phyloP scores from a whole-genome alignment of 345 rosid species.

The Hibiscus tridactylites region DNA sequence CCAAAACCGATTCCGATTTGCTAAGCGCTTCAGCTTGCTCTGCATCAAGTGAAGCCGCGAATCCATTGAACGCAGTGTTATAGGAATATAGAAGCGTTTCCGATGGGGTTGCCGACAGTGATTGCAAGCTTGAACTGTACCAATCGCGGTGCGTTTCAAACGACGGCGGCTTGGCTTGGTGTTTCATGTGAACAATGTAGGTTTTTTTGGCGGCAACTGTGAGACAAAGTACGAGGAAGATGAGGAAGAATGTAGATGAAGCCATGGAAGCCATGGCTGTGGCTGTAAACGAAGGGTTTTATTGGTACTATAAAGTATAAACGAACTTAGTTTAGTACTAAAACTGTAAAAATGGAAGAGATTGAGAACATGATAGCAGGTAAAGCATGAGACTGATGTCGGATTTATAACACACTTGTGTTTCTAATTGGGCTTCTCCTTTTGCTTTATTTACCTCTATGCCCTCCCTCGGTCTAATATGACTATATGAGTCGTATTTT shows the following conservation, averaged over 20 bases:
- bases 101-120: conserved; percentile 27
- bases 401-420: conserved; percentile 1
- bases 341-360: not conserved
- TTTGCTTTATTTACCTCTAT: not conserved
- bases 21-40: conserved; percentile 46
- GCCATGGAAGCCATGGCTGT: conserved; percentile 13
- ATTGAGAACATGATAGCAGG: not conserved
- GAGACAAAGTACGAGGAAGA: conserved; percentile 17
- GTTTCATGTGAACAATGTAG: conserved; percentile 72
- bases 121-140: conserved; percentile 56
- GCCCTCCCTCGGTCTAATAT: not conserved
- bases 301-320: not conserved
- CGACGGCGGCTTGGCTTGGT: conserved; percentile 43
- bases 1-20: conserved; percentile 42
- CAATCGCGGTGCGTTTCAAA: conserved; percentile 59
- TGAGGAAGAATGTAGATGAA: not conserved
- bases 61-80: conserved; percentile 55
- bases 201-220: conserved; percentile 29
- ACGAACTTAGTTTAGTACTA: not conserved
- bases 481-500: no score
- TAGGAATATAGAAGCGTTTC: conserved; percentile 62
- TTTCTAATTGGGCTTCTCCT: not conserved
- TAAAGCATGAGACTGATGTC: not conserved
- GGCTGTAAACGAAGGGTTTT: not conserved
- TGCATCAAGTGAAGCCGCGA: conserved; percentile 55